A percentile compares a stretch with the other conserved stretches of the same genome.
Evolutionary conservation across 495 filamentous ascomycete species (phyloP).

Genomic region (Terfezia claveryi): DNA sequence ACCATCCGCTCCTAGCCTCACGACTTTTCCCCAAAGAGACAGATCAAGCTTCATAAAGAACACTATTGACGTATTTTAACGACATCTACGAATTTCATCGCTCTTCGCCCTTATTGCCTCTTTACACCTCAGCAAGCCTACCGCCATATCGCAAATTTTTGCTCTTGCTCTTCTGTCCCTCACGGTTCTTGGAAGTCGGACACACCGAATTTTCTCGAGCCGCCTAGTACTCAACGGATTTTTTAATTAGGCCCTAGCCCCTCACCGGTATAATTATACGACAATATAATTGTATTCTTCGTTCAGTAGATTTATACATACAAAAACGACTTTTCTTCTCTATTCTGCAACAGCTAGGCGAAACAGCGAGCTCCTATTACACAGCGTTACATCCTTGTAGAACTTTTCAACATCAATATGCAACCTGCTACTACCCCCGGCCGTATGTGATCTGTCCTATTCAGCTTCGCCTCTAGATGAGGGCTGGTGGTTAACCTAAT

Average conservation of each 20-base stretch:
- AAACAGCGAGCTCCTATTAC: too few species aligned
- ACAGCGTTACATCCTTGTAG: too few species aligned
- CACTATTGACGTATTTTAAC: conserved; percentile 2
- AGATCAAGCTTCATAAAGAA: background rate
- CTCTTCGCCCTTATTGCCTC: background rate
- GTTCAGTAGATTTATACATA: background rate
- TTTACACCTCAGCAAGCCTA: too few species aligned
- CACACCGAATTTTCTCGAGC: too few species aligned
- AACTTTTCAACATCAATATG: background rate
- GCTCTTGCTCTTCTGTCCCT: too few species aligned
- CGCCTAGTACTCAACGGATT: too few species aligned
- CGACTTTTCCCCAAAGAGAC: background rate
- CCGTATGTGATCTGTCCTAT: background rate
- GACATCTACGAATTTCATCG: conserved; percentile 1
- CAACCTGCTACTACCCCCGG: background rate
- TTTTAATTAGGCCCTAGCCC: background rate
- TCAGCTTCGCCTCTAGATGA: too few species aligned
- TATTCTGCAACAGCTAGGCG: too few species aligned
- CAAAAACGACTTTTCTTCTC: too few species aligned
- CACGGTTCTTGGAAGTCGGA: too few species aligned
- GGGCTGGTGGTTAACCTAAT: too few species aligned
- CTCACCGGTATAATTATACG: background rate
- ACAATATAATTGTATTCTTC: background rate
- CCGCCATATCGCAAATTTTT: too few species aligned
- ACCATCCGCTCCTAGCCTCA: background rate